phyloP scores from a whole-genome alignment of 352 stramenopile genomes.

The Globisporangium rhizosaccharum region DNA sequence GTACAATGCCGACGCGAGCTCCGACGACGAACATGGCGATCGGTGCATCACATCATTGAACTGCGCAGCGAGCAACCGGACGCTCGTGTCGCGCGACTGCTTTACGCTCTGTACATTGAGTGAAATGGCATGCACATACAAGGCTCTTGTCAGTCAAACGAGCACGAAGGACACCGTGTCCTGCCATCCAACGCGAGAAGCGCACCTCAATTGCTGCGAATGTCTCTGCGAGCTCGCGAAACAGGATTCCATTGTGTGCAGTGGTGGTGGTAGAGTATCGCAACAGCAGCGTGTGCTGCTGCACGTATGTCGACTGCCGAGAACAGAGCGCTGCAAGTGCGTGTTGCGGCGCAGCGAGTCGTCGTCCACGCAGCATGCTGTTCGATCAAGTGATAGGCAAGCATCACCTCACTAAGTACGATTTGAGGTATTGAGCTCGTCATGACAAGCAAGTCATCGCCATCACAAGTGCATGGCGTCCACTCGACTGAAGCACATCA shows the following conservation, averaged over 20 bases:
- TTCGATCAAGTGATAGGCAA: too few species aligned
- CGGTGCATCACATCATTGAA: slow-evolving; percentile 36
- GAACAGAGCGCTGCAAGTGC: too few species aligned
- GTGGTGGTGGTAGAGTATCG: background rate
- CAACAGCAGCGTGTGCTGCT: background rate
- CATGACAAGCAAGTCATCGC: background rate
- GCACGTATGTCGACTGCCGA: background rate
- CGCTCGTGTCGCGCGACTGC: slow-evolving; percentile 46
- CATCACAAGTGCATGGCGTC: background rate
- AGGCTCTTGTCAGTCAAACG: background rate
- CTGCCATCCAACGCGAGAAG: background rate
- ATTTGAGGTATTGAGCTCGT: too few species aligned
- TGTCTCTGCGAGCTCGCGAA: slow-evolving; percentile 35
- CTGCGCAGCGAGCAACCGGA: slow-evolving; percentile 34
- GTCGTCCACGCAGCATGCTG: too few species aligned
- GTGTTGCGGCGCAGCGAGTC: too few species aligned
- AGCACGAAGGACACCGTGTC: background rate
- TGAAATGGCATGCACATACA: background rate
- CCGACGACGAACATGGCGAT: slow-evolving; percentile 15
- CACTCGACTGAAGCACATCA: background rate
- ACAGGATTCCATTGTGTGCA: slow-evolving; percentile 9
- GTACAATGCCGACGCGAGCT: slow-evolving; percentile 53
- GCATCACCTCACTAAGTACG: too few species aligned
- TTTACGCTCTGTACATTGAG: slow-evolving; percentile 28
- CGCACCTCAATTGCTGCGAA: slow-evolving; percentile 52